Evolutionary conservation across 768 basidiomycete genomes (phyloP).

Genomic region (Lanmaoa rubissima): DNA sequence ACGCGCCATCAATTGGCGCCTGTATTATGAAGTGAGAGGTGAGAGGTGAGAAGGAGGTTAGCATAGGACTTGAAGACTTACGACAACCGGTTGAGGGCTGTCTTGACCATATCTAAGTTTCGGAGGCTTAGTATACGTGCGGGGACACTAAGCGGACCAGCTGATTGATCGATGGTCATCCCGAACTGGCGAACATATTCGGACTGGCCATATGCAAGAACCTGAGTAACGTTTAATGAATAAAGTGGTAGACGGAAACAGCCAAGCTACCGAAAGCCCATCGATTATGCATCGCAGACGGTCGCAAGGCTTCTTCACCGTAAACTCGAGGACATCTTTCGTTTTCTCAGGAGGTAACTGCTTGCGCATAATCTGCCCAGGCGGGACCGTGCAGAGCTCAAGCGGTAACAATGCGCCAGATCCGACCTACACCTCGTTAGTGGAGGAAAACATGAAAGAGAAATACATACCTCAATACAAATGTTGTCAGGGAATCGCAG

Average conservation of each 20-base stretch:
- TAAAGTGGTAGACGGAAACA: background rate
- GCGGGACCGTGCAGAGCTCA: conserved; percentile 59
- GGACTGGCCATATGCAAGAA: conserved; percentile 67
- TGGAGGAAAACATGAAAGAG: conserved; percentile 18
- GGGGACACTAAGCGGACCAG: conserved; percentile 52
- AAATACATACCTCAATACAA: conserved; percentile 60
- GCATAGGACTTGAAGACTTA: conserved; percentile 30
- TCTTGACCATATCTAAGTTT: conserved; percentile 61
- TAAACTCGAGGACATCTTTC: conserved; percentile 59
- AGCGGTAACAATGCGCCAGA: conserved; percentile 62
- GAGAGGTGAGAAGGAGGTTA: background rate
- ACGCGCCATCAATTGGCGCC: conserved; percentile 64
- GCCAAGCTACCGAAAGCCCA: conserved; percentile 47
- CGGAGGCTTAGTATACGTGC: conserved; percentile 67
- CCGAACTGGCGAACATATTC: conserved; percentile 76
- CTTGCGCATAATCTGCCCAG: conserved; percentile 71
- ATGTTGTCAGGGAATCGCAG: conserved; percentile 61
- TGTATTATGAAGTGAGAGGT: conserved; percentile 25
- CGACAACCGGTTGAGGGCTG: conserved; percentile 56
- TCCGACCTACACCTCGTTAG: conserved; percentile 46
- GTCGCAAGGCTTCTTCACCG: conserved; percentile 60
- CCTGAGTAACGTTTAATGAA: conserved; percentile 32
- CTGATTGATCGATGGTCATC: conserved; percentile 52
- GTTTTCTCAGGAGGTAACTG: conserved; percentile 69
- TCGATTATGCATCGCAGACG: conserved; percentile 53